Evolutionary conservation across 2,329 filamentous ascomycete species (phyloP).

Genomic region (Cytospora chrysosperma): DNA sequence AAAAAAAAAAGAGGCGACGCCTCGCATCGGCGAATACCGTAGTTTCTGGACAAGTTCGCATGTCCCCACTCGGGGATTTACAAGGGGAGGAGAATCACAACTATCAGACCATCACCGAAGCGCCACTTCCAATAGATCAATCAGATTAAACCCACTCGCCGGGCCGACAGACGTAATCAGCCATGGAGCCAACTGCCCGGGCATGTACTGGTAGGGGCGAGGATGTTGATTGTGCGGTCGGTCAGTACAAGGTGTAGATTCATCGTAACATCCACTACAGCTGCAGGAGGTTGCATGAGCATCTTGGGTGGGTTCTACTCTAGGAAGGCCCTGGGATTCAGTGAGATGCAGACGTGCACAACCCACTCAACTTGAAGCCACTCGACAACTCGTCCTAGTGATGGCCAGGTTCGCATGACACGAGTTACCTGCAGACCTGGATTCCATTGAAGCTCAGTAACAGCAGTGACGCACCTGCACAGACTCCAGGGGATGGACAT

Average conservation of each 20-base stretch:
- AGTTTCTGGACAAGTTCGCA: neutral
- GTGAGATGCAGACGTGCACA: neutral
- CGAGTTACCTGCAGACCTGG: neutral
- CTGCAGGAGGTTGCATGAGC: constrained; percentile 10
- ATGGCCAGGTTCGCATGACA: too few species aligned
- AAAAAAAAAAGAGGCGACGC: too few species aligned
- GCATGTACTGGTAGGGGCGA: neutral
- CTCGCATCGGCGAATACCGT: neutral
- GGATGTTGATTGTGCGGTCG: neutral
- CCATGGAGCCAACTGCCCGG: neutral
- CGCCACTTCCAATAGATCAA: neutral
- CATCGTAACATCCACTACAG: constrained; percentile 2
- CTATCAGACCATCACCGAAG: neutral
- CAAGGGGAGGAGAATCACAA: neutral
- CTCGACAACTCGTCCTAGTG: neutral
- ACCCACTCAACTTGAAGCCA: too few species aligned
- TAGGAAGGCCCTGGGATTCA: neutral
- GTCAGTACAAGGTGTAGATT: too few species aligned
- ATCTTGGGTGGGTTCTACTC: neutral
- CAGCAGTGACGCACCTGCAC: neutral
- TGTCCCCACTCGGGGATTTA: neutral
- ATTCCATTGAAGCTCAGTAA: neutral
- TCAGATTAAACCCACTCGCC: neutral
- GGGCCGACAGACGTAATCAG: neutral
- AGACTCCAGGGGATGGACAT: too few species aligned